Percentiles rank a stretch among this genome's conserved stretches.
Evolutionary conservation across 1,284 basidiomycete species (phyloP).

Genomic region (Trametes sp.): DNA sequence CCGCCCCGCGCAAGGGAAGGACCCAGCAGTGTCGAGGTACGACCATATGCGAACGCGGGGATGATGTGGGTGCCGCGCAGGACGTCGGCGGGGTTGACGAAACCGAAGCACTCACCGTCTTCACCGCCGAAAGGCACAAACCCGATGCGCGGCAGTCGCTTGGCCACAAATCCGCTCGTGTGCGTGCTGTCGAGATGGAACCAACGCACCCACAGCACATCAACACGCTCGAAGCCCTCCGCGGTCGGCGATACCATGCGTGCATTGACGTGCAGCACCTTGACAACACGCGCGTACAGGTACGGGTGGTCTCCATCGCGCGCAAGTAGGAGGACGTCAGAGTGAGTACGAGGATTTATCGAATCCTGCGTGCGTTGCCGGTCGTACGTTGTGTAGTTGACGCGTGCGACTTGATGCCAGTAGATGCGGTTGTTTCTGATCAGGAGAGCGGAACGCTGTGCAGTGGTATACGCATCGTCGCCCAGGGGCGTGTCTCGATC

Average conservation of each 20-base stretch:
- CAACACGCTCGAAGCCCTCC: conserved; percentile 27
- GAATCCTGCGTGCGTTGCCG: conserved; percentile 45
- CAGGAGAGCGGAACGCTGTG: conserved; percentile 31
- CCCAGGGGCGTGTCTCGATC: too few relatives aligned
- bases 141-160: conserved; percentile 42
- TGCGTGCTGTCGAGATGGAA: conserved; percentile 33
- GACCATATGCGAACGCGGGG: conserved; percentile 42
- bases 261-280: conserved; percentile 39
- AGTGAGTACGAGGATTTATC: conserved; percentile 43
- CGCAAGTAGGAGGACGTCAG: conserved; percentile 49
- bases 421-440: conserved; percentile 39
- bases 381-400: conserved; percentile 57
- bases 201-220: conserved; percentile 50
- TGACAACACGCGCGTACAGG: conserved; percentile 33
- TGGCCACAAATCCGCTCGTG: conserved; percentile 27
- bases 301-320: conserved; percentile 30
- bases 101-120: conserved; percentile 48
- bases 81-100: conserved; percentile 47
- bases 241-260: not conserved
- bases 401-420: conserved; percentile 36
- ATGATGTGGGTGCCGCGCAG: conserved; percentile 48
- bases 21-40: conserved; percentile 30
- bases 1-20: conserved; percentile 34
- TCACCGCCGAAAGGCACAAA: conserved; percentile 39
- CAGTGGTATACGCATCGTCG: too few relatives aligned